Percentiles rank a stretch among this genome's conserved stretches.
Evolutionary conservation across 352 stramenopile species (phyloP).

Genomic region (Globisporangium paroecandrum): DNA sequence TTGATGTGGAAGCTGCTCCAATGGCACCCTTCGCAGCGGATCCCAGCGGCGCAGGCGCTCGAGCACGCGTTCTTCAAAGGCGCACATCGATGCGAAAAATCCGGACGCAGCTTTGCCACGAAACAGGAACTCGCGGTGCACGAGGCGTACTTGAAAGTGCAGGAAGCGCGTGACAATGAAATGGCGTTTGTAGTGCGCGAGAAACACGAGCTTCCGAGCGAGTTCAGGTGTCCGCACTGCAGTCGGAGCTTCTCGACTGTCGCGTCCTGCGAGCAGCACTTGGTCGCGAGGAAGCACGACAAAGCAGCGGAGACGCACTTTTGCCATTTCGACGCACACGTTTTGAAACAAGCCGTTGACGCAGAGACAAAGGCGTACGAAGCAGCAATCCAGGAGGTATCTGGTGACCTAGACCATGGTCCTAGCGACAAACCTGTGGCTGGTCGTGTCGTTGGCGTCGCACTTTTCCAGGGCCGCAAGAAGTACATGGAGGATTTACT

Average conservation of each 20-base stretch:
- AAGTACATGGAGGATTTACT: conserved; percentile 92
- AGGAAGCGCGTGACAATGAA: conserved; percentile 40
- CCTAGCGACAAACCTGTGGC: neutral
- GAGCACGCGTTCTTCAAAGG: conserved; percentile 86
- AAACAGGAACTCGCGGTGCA: conserved; percentile 54
- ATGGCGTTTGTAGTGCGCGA: conserved; percentile 57
- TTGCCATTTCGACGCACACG: conserved; percentile 48
- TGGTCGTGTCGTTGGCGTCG: conserved; percentile 27
- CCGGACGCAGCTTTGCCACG: conserved; percentile 65
- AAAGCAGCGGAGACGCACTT: conserved; percentile 32
- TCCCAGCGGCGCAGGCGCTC: conserved; percentile 71
- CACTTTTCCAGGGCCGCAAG: conserved; percentile 89
- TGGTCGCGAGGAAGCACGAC: conserved; percentile 42
- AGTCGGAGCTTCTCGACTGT: conserved; percentile 58
- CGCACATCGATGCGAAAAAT: conserved; percentile 62
- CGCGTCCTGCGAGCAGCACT: conserved; percentile 56
- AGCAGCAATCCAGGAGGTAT: neutral
- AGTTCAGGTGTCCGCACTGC: conserved; percentile 63
- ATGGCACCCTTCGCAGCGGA: conserved; percentile 89
- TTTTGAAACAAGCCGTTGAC: conserved; percentile 23
- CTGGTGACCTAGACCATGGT: neutral
- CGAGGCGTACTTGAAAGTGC: conserved; percentile 56
- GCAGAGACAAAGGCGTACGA: conserved; percentile 18
- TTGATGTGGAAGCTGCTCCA: conserved; percentile 93
- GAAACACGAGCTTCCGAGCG: conserved; percentile 44